A percentile compares a stretch with the other conserved stretches of the same genome.
Evolutionary conservation across 805 yeast genomes (phyloP).

Genomic region (Wickerhamiella cacticola): DNA sequence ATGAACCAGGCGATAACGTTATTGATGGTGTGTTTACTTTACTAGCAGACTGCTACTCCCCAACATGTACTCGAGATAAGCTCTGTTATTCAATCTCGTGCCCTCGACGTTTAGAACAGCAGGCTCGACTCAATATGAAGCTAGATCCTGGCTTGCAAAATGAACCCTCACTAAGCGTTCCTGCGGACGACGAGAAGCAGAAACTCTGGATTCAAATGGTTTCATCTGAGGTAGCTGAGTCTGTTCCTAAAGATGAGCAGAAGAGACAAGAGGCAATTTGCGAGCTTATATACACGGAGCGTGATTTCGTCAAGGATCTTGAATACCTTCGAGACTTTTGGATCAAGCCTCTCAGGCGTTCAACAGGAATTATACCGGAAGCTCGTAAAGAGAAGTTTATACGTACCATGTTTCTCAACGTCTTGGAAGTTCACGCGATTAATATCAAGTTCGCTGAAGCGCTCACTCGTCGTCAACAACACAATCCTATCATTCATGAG

Average conservation of each 20-base stretch:
- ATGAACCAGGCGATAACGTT: conserved; percentile 17
- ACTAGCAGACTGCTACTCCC: conserved; percentile 89
- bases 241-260: conserved; percentile 70
- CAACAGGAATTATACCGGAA: conserved; percentile 79
- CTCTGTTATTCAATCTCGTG: conserved; percentile 93
- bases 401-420: conserved; percentile 82
- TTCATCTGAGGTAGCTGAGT: conserved; percentile 61
- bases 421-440: conserved; percentile 71
- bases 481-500: conserved; percentile 68
- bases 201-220: conserved; percentile 92
- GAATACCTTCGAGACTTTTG: conserved; percentile 89
- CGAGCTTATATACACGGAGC: conserved; percentile 85
- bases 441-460: conserved; percentile 83
- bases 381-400: conserved; percentile 83
- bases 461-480: conserved; percentile 72
- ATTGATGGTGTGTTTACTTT: conserved; percentile 90
- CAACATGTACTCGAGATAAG: conserved; percentile 82
- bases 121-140: conserved; percentile 78
- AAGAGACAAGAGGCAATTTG: conserved; percentile 92
- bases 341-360: conserved; percentile 79
- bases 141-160: conserved; percentile 75
- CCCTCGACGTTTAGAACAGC: conserved; percentile 91
- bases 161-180: conserved; percentile 47
- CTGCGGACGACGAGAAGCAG: conserved; percentile 60
- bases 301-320: conserved; percentile 88